Evolutionary conservation across 192 early-diverging fungal species (phyloP).

Genomic region (Gaertneriomyces sp.): DNA sequence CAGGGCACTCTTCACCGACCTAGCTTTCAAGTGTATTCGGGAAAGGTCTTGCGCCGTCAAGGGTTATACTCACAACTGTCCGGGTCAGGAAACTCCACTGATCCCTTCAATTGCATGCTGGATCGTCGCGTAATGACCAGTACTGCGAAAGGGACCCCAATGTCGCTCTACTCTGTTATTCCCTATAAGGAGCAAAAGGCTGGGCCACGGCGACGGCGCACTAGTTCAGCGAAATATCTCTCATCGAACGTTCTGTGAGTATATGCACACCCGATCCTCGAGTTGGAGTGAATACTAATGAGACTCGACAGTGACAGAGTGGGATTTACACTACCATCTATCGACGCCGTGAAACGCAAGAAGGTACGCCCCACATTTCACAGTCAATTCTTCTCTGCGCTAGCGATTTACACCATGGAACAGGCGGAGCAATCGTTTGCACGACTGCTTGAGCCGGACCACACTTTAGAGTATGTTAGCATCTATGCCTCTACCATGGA

Average conservation of each 20-base stretch:
- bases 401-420: neutral
- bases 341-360: constrained; percentile 32
- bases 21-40: constrained; percentile 22
- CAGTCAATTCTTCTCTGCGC: neutral
- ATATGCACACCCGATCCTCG: neutral
- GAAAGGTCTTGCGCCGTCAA: constrained; percentile 13
- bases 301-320: constrained; percentile 23
- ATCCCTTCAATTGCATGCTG: constrained; percentile 3
- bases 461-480: constrained; percentile 16
- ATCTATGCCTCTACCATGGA: neutral
- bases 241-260: constrained; percentile 33
- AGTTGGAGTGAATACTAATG: neutral
- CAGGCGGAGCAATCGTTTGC: constrained; percentile 27
- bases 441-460: constrained; percentile 13
- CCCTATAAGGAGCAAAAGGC: constrained; percentile 26
- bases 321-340: constrained; percentile 12
- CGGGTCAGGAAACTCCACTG: constrained; percentile 1
- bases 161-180: constrained; percentile 41
- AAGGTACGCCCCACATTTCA: constrained; percentile 19
- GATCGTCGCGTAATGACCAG: constrained; percentile 17
- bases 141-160: constrained; percentile 25
- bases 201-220: constrained; percentile 24
- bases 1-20: constrained; percentile 8
- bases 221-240: constrained; percentile 27
- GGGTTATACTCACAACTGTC: constrained; percentile 4